Evolutionary conservation across 2,329 filamentous ascomycete genomes (phyloP).

Genomic region (Sarocladiaceae sp.): DNA sequence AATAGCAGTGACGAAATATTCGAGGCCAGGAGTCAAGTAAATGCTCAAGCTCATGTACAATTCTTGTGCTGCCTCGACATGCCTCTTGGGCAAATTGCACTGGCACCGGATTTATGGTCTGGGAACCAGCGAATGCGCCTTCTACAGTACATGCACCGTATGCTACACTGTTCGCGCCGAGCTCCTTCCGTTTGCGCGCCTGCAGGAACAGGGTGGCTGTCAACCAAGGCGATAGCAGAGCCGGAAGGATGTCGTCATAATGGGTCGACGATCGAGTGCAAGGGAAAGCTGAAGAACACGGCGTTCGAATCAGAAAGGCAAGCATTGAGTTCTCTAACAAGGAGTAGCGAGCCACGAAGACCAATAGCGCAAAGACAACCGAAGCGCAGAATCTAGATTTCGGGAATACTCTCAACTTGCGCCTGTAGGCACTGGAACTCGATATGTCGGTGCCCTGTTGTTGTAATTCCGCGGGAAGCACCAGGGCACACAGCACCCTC

Average conservation of each 20-base stretch:
- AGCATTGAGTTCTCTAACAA: too few relatives aligned
- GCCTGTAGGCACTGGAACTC: too few relatives aligned
- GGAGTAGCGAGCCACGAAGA: too few relatives aligned
- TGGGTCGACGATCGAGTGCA: background rate
- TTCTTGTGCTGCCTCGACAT: too few relatives aligned
- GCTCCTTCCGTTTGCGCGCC: constrained; percentile 1
- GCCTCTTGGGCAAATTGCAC: background rate
- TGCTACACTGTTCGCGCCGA: background rate
- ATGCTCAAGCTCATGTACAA: too few relatives aligned
- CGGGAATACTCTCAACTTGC: too few relatives aligned
- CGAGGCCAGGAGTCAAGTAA: too few relatives aligned
- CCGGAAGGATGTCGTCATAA: background rate
- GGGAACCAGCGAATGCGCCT: background rate
- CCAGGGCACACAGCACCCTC: background rate
- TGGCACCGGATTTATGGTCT: background rate
- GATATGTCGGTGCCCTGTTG: background rate
- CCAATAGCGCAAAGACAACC: too few relatives aligned
- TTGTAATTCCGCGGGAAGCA: background rate
- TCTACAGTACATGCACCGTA: background rate
- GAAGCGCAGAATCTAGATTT: too few relatives aligned
- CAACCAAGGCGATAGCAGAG: background rate
- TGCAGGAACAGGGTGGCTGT: constrained; percentile 1
- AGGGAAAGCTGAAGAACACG: background rate
- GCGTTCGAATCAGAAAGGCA: too few relatives aligned
- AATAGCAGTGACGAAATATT: too few relatives aligned